Evolutionary conservation across 2,329 filamentous ascomycete genomes (phyloP).

Genomic region (Cladosporium sp.): DNA sequence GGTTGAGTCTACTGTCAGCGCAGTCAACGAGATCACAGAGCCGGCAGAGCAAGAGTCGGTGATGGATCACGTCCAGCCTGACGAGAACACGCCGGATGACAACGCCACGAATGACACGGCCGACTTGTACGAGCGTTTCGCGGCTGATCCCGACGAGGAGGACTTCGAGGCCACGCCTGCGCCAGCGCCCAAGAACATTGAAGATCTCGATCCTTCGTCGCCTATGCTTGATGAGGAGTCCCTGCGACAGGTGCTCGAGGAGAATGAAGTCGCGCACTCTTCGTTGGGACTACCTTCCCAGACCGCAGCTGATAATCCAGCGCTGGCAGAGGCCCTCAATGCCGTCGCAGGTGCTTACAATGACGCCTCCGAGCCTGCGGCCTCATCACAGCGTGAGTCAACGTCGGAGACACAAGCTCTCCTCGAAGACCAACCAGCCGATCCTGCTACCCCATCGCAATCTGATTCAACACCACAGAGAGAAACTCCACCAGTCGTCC

Average conservation of each 20-base stretch:
- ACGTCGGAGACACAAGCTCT: neutral
- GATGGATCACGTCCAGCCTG: neutral
- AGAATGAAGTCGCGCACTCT: conserved; percentile 10
- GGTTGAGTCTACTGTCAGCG: neutral
- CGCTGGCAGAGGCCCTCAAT: conserved; percentile 1
- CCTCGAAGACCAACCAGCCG: neutral
- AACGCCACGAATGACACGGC: neutral
- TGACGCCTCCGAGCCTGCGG: neutral
- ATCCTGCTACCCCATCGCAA: neutral
- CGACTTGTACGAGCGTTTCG: neutral
- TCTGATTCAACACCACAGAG: neutral
- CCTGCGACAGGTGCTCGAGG: neutral
- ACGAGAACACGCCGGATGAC: neutral
- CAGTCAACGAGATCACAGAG: neutral
- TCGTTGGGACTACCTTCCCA: conserved; percentile 15
- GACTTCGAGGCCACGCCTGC: neutral
- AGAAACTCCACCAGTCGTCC: neutral
- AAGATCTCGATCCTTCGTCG: neutral
- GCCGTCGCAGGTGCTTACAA: neutral
- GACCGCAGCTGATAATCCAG: conserved; percentile 8
- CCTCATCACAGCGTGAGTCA: neutral
- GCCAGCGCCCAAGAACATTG: neutral
- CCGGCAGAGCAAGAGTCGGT: neutral
- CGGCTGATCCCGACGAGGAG: neutral
- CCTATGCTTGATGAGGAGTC: conserved; percentile 8